These are phyloP conservation scores for Arthromyces matolae DNA, from an alignment of 768 basidiomycete species.

Conservation along the genomic window DNA sequence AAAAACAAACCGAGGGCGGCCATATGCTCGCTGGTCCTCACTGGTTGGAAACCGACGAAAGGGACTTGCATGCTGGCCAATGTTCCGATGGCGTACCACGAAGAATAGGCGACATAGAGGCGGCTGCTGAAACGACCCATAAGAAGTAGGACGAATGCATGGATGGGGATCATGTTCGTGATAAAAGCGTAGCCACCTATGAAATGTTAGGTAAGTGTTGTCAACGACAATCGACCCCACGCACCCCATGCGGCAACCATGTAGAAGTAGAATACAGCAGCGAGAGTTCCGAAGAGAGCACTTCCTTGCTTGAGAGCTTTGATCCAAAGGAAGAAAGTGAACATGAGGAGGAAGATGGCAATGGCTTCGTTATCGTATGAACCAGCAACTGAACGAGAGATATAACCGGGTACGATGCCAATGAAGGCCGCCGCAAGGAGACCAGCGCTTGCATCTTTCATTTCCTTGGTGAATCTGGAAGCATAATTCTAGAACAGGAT, in stretches of 20 bases:
- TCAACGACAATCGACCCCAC: slow-evolving; percentile 19
- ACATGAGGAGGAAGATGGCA: slow-evolving; percentile 99
- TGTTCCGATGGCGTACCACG: slow-evolving; percentile 98
- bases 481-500: neutral
- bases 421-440: slow-evolving; percentile 98
- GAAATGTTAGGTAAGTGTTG: slow-evolving; percentile 1
- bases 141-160: slow-evolving; percentile 88
- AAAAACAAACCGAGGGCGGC: slow-evolving; percentile 78
- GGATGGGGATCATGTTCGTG: slow-evolving; percentile 99
- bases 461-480: slow-evolving; percentile 88
- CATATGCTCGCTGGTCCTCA: slow-evolving; percentile 98
- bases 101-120: slow-evolving; percentile 92
- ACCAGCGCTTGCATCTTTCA: slow-evolving; percentile 94
- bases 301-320: slow-evolving; percentile 93
- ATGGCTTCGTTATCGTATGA: slow-evolving; percentile 99
- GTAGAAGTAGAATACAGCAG: slow-evolving; percentile 98
- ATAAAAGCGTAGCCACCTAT: slow-evolving; percentile 97
- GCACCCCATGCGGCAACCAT: slow-evolving; percentile 99
- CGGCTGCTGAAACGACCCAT: slow-evolving; percentile 95
- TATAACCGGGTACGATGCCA: slow-evolving; percentile 96
- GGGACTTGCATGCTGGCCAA: slow-evolving; percentile 99
- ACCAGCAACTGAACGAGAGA: slow-evolving; percentile 97
- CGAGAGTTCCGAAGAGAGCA: slow-evolving; percentile 83
- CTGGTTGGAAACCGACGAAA: slow-evolving; percentile 99
- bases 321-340: slow-evolving; percentile 97